Percentiles rank a stretch among this genome's conserved stretches.
These are phyloP conservation scores for Benincasa hispida DNA, from an alignment of 306 rosid species.

Conservation along the genomic window DNA sequence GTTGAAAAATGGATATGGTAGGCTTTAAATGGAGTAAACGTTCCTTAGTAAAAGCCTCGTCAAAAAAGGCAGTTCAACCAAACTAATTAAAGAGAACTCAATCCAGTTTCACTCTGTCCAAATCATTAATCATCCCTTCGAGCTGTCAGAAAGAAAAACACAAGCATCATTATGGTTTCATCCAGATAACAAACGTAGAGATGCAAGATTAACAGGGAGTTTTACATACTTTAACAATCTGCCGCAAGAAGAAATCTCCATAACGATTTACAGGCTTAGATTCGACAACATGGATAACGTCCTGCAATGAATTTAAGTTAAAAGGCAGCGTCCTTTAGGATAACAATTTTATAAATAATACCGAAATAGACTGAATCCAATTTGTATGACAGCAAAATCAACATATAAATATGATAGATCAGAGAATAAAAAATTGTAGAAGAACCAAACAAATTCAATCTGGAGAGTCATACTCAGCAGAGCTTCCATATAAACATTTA, in stretches of 20 bases:
- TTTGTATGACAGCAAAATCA: neutral
- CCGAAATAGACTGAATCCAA: neutral
- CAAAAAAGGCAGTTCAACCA: neutral
- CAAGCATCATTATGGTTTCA: neutral
- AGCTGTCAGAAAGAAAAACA: slow-evolving; percentile 32
- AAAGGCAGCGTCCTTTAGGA: neutral
- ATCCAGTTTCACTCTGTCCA: slow-evolving; percentile 76
- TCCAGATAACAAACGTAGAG: neutral
- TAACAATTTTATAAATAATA: neutral
- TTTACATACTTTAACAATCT: slow-evolving; percentile 61
- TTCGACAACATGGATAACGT: slow-evolving; percentile 49
- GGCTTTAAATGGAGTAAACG: neutral
- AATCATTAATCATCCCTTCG: slow-evolving; percentile 64
- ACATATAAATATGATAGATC: neutral
- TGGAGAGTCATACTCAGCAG: neutral
- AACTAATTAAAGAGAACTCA: slow-evolving; percentile 13
- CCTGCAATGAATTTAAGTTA: slow-evolving; percentile 38
- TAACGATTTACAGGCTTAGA: slow-evolving; percentile 62
- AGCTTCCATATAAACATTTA: neutral
- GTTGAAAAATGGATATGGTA: neutral
- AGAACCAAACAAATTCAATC: neutral
- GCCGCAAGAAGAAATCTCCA: slow-evolving; percentile 88
- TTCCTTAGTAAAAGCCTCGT: neutral
- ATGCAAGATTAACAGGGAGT: neutral
- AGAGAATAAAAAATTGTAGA: neutral